Evolutionary conservation across 768 basidiomycete genomes (phyloP).

Genomic region (Aureoboletus auriporus): DNA sequence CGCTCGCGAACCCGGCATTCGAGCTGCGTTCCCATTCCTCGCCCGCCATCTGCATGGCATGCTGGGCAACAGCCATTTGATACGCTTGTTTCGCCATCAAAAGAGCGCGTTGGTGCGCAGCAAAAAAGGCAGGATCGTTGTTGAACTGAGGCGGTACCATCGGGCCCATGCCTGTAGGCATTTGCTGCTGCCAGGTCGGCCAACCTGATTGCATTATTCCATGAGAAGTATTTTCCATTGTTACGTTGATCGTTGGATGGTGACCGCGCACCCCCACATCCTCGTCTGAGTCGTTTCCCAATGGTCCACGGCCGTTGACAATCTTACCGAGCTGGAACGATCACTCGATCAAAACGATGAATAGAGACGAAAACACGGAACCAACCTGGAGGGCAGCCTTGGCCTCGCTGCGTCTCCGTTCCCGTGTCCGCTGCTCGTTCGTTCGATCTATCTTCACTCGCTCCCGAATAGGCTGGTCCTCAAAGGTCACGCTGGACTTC

Average conservation of each 20-base stretch:
- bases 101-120: slow-evolving; percentile 87
- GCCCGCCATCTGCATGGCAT: slow-evolving; percentile 83
- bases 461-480: slow-evolving; percentile 40
- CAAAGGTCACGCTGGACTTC: slow-evolving; percentile 67
- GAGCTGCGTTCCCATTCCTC: slow-evolving; percentile 90
- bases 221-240: slow-evolving; percentile 28
- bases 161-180: slow-evolving; percentile 19
- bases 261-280: slow-evolving; percentile 25
- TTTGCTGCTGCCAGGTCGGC: slow-evolving; percentile 26
- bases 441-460: slow-evolving; percentile 28
- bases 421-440: slow-evolving; percentile 57
- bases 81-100: slow-evolving; percentile 84
- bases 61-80: slow-evolving; percentile 87
- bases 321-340: slow-evolving; percentile 73
- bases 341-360: slow-evolving; percentile 4
- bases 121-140: slow-evolving; percentile 56
- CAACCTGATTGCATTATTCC: slow-evolving; percentile 35
- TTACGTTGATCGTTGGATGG: slow-evolving; percentile 34
- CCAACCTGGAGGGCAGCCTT: slow-evolving; percentile 81
- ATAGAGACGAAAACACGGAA: not conserved
- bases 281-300: slow-evolving; percentile 46
- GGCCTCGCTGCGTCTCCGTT: slow-evolving; percentile 78
- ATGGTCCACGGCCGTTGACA: slow-evolving; percentile 71
- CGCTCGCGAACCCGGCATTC: slow-evolving; percentile 40
- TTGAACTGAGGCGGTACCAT: slow-evolving; percentile 40